Evolutionary conservation across 2,329 filamentous ascomycete species (phyloP), one percentile per base, ranked within the genome.

Genomic region (Colletotrichum tropicale): DNA sequence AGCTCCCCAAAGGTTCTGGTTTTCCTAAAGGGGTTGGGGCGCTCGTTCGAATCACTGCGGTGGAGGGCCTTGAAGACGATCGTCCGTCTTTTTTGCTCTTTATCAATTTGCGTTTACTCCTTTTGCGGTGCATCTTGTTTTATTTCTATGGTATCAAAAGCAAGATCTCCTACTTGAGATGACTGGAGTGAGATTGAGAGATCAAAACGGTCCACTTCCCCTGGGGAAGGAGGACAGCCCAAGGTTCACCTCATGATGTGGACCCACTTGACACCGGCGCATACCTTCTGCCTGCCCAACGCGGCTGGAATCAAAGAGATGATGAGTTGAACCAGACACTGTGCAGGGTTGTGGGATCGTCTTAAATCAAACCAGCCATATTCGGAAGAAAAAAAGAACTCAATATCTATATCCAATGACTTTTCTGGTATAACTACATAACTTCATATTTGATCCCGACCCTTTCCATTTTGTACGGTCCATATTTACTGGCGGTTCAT

Each of bases 401-500:
- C 38, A 24, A 12, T 62, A 21, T 66, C 58, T 73, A 65, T 68
- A 43, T 48, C 58, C 32, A 36, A 75, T 21, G 34, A 32, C 48
- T 36, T 58, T 69, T 74, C 28, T 73, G 64, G 73, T 68, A 69
- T 74, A 74, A 69, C 48, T 74, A 68, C 74, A 76, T 76, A 68
- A 68, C 60, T 16, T 74, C 65, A 60, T 65, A 9, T 70, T 34
- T 5, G 13, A 56, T n/a, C 18, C 38, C 56, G 26, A 70, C 24
- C 55, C 26, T 15, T 28, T 67, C 28, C 16, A 10, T 15, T 52
- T n/a, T 21, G 38, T 52, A 32, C 8, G n/a, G 16, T 15, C 34
- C 18, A 21, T 28, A 32, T 21, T 30, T 61, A 77, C 66, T 76
- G 75, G 60, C 65, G 60, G 70, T 86, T 82, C 82, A 90, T 84